Conservation (phyloP, 1,284 basidiomycete genomes). For the Rhodofomes roseus region DNA sequence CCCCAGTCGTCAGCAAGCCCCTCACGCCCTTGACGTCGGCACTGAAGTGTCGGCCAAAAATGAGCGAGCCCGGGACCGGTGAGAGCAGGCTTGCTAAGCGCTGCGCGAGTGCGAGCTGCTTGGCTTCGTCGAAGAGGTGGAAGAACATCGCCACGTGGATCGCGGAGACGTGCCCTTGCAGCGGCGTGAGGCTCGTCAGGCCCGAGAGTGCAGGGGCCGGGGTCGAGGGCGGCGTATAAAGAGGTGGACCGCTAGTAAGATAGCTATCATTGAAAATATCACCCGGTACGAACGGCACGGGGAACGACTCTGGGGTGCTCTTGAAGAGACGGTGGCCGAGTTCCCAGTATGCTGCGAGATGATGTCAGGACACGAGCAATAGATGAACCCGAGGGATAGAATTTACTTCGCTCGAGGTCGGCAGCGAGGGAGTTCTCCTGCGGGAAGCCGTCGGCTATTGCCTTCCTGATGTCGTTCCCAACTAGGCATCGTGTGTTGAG, state of each 20-base stretch:
- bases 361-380: slow-evolving; percentile 15
- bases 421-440: slow-evolving; percentile 30
- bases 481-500: slow-evolving; percentile 25
- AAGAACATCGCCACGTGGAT: slow-evolving; percentile 49
- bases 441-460: slow-evolving; percentile 37
- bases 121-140: slow-evolving; percentile 45
- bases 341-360: slow-evolving; percentile 30
- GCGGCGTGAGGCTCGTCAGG: slow-evolving; percentile 38
- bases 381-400: slow-evolving; percentile 5
- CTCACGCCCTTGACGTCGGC: slow-evolving; percentile 16
- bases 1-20: background rate
- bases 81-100: slow-evolving; percentile 37
- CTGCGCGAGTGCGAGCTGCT: slow-evolving; percentile 38
- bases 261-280: slow-evolving; percentile 39
- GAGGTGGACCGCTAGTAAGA: slow-evolving; percentile 21
- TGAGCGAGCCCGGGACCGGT: slow-evolving; percentile 32
- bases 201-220: slow-evolving; percentile 28
- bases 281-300: slow-evolving; percentile 42
- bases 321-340: slow-evolving; percentile 33
- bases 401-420: slow-evolving; percentile 20
- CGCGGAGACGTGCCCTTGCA: slow-evolving; percentile 41
- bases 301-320: slow-evolving; percentile 35
- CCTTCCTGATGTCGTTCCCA: slow-evolving; percentile 41
- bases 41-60: slow-evolving; percentile 27
- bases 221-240: slow-evolving; percentile 21